A percentile compares a stretch with the other conserved stretches of the same genome.
Evolutionary conservation across 257 asterid species (phyloP).

Genomic region (Solanum arcanum): DNA sequence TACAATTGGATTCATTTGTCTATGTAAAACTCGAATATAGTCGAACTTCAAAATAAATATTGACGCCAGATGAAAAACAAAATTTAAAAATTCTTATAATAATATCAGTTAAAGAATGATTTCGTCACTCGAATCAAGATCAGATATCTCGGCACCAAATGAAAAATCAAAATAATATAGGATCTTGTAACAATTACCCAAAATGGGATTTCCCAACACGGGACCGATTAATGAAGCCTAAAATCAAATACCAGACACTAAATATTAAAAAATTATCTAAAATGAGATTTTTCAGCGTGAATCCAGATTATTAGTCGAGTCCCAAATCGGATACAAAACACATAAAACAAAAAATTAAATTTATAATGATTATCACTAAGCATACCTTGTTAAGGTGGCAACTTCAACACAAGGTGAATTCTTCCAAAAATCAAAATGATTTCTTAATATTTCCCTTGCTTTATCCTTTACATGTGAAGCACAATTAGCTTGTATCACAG

Average conservation of each 20-base stretch:
- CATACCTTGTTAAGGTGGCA: conserved; percentile 13
- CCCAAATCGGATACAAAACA: background rate
- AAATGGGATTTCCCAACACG: background rate
- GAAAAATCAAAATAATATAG: background rate
- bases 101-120: background rate
- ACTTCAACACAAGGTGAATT: conserved; percentile 33
- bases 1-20: background rate
- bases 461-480: conserved; percentile 21
- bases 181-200: background rate
- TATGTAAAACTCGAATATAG: background rate
- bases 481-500: conserved; percentile 31
- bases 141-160: background rate
- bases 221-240: background rate
- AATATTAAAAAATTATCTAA: too few species aligned
- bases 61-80: background rate
- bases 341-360: background rate
- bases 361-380: background rate
- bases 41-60: background rate
- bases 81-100: too few species aligned
- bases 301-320: background rate
- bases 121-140: background rate
- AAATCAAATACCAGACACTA: background rate
- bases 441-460: conserved; percentile 38
- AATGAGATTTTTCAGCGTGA: background rate
- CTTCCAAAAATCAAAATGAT: conserved; percentile 36